These are phyloP conservation scores for Mycena vulgaris DNA, from an alignment of 768 basidiomycete species.

Conservation along the genomic window DNA sequence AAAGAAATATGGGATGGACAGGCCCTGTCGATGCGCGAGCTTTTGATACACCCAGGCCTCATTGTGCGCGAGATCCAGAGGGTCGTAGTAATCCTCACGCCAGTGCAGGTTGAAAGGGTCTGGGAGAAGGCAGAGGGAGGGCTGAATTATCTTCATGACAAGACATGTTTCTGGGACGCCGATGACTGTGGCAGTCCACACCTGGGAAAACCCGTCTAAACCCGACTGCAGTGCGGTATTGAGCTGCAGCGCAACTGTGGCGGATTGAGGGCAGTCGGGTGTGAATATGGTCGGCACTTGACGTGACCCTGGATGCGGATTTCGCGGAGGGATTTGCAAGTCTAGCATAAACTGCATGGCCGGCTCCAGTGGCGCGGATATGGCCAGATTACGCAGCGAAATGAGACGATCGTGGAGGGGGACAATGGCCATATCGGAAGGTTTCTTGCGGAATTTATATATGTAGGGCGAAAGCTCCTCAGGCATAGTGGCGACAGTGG, in stretches of 20 bases:
- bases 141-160: slow-evolving; percentile 14
- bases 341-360: slow-evolving; percentile 18
- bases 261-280: not conserved
- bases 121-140: slow-evolving; percentile 1
- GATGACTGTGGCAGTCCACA: slow-evolving; percentile 3
- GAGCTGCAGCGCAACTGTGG: not conserved
- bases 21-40: slow-evolving; percentile 13
- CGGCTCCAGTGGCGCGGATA: slow-evolving; percentile 15
- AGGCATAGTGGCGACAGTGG: too few relatives aligned
- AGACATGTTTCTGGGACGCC: not conserved
- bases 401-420: slow-evolving; percentile 7
- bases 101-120: not conserved
- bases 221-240: slow-evolving; percentile 10
- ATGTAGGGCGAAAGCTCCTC: too few relatives aligned
- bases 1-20: slow-evolving; percentile 15
- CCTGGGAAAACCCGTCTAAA: not conserved
- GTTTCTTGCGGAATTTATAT: slow-evolving; percentile 9
- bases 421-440: slow-evolving; percentile 1
- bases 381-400: slow-evolving; percentile 16
- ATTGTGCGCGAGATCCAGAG: slow-evolving; percentile 9
- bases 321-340: slow-evolving; percentile 16
- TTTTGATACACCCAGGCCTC: slow-evolving; percentile 19
- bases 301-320: slow-evolving; percentile 14
- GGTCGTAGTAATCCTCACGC: not conserved
- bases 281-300: not conserved